Conservation (phyloP, 495 filamentous ascomycete species). For the Darksidea phi region DNA sequence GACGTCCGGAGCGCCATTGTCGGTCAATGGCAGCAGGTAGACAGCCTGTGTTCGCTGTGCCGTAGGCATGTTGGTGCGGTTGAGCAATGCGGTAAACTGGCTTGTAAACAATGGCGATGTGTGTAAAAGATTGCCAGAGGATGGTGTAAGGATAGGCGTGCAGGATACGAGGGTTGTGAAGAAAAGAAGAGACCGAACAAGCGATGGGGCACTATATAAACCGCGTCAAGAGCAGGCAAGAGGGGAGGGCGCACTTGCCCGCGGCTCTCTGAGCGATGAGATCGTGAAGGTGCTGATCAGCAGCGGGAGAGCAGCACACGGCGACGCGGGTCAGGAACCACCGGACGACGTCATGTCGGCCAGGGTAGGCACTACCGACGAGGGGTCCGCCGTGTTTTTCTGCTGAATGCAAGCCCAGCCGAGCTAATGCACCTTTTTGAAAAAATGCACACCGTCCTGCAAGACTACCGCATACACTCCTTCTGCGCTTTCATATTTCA, state of each 20-base stretch:
- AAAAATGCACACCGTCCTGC: not conserved
- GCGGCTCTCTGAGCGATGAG: not conserved
- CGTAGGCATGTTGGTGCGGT: conserved; percentile 8
- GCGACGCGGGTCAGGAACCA: not conserved
- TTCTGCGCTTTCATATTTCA: not conserved
- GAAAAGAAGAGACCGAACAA: not conserved
- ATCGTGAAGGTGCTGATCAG: conserved; percentile 11
- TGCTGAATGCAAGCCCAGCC: too few species aligned
- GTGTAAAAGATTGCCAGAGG: not conserved
- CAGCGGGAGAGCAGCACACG: not conserved
- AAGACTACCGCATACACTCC: not conserved
- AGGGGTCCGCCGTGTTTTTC: too few species aligned
- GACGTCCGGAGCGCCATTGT: conserved; percentile 88
- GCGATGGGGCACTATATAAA: not conserved
- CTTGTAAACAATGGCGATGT: conserved; percentile 13
- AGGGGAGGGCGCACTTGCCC: conserved; percentile 14
- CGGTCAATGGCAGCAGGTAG: conserved; percentile 84
- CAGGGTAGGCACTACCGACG: too few species aligned
- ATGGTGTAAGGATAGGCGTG: not conserved
- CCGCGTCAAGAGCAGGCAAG: not conserved
- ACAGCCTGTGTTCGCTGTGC: conserved; percentile 45
- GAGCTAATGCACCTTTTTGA: not conserved
- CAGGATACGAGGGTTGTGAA: not conserved
- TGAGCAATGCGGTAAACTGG: conserved; percentile 17
- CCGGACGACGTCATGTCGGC: too few species aligned